These are phyloP conservation scores for Pyrus communis DNA, from an alignment of 306 rosid genomes.

Conservation along the genomic window DNA sequence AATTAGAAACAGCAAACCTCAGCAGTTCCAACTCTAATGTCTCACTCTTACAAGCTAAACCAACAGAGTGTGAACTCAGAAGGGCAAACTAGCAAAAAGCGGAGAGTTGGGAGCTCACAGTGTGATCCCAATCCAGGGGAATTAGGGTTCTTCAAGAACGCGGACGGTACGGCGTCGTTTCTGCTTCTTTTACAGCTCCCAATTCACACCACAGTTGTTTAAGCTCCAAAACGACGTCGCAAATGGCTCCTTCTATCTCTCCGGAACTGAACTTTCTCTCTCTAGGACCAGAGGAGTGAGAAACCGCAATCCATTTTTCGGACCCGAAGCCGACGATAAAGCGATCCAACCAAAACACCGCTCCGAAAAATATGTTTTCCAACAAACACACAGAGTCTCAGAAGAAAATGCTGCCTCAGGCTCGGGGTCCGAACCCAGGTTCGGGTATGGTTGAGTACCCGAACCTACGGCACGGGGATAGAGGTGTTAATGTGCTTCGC, in stretches of 20 bases:
- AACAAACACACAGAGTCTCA: slow-evolving; percentile 7
- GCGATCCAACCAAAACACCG: slow-evolving; percentile 24
- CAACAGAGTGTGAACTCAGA: background rate
- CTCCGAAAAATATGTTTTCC: background rate
- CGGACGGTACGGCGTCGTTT: slow-evolving; percentile 17
- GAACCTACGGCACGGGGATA: background rate
- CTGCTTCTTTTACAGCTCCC: background rate
- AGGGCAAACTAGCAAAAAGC: background rate
- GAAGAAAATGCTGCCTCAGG: slow-evolving; percentile 8
- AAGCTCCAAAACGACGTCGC: slow-evolving; percentile 22
- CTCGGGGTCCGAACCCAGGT: background rate
- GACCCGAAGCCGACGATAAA: slow-evolving; percentile 25
- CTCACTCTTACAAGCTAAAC: slow-evolving; percentile 12
- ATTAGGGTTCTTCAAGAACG: slow-evolving; percentile 19
- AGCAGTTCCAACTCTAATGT: background rate
- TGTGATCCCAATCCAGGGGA: slow-evolving; percentile 15
- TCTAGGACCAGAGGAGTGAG: background rate
- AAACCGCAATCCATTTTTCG: slow-evolving; percentile 12
- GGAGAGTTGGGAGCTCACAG: slow-evolving; percentile 20
- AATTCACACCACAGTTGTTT: background rate
- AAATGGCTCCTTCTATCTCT: slow-evolving; percentile 7
- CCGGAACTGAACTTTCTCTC: slow-evolving; percentile 3
- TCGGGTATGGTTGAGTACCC: background rate
- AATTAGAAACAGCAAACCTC: slow-evolving; percentile 5
- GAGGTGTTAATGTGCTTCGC: background rate